These are phyloP conservation scores for Pythium sukuiense DNA, from an alignment of 352 stramenopile genomes.

Conservation along the genomic window DNA sequence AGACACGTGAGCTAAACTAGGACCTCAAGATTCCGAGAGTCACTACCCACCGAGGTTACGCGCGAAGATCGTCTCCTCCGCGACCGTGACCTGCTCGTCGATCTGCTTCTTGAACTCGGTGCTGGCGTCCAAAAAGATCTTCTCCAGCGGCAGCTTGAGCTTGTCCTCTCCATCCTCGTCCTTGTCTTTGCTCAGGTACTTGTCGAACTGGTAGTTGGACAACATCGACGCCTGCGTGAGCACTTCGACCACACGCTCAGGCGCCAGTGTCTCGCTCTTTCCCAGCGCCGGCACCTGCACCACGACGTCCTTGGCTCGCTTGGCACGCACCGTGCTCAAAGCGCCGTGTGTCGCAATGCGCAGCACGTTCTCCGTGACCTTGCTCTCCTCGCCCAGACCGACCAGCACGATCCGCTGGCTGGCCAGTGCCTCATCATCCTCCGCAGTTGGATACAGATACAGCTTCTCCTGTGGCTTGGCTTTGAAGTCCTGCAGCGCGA, in stretches of 20 bases:
- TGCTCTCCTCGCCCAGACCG: constrained; percentile 63
- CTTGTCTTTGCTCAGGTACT: constrained; percentile 65
- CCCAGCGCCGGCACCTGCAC: constrained; percentile 51
- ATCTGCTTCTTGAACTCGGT: constrained; percentile 65
- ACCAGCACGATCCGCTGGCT: constrained; percentile 71
- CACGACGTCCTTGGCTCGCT: constrained; percentile 52
- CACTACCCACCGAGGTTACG: constrained; percentile 48
- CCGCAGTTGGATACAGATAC: constrained; percentile 62
- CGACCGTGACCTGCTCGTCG: constrained; percentile 61
- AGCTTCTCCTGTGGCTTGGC: constrained; percentile 66
- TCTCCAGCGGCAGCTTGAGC: constrained; percentile 61
- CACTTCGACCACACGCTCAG: constrained; percentile 58
- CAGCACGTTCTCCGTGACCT: constrained; percentile 63
- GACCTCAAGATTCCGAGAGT: no score
- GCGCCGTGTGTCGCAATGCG: constrained; percentile 70
- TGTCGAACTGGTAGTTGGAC: constrained; percentile 88
- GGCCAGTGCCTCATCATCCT: constrained; percentile 33
- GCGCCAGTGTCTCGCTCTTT: constrained; percentile 26
- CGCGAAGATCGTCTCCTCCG: constrained; percentile 83
- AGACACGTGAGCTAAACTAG: no score
- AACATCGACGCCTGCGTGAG: constrained; percentile 77
- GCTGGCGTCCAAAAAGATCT: constrained; percentile 59
- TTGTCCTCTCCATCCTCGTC: constrained; percentile 64
- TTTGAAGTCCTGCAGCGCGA: constrained; percentile 67
- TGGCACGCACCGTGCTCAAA: constrained; percentile 47